Evolutionary conservation across 1,284 basidiomycete species (phyloP).

Genomic region (Tremellales sp.): DNA sequence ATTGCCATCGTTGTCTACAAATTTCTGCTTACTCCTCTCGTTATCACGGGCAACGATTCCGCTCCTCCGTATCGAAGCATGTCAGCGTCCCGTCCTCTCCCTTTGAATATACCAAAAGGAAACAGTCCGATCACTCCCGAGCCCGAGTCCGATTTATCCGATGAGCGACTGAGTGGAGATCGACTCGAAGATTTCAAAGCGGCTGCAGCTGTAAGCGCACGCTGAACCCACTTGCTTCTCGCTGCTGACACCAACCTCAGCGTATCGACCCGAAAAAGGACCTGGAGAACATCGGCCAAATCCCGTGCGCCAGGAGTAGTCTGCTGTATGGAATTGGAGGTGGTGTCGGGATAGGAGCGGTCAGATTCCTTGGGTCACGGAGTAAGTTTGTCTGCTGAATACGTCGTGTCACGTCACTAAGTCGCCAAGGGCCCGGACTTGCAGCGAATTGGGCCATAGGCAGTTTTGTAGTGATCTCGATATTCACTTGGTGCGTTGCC

Average conservation of each 20-base stretch:
- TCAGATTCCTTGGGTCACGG: slow-evolving; percentile 39
- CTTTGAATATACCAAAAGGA: slow-evolving; percentile 30
- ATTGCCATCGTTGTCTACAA: too few species aligned
- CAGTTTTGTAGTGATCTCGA: slow-evolving; percentile 36
- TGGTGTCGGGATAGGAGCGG: slow-evolving; percentile 38
- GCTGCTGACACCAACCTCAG: slow-evolving; percentile 7
- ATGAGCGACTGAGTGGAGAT: slow-evolving; percentile 23
- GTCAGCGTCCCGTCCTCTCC: background rate
- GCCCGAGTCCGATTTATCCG: slow-evolving; percentile 4
- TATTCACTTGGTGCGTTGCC: slow-evolving; percentile 34
- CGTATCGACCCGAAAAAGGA: slow-evolving; percentile 10
- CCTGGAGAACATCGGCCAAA: slow-evolving; percentile 31
- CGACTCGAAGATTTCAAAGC: slow-evolving; percentile 19
- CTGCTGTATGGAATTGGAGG: slow-evolving; percentile 46
- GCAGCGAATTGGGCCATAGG: slow-evolving; percentile 44
- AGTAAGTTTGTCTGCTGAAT: slow-evolving; percentile 25
- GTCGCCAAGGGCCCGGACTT: slow-evolving; percentile 11
- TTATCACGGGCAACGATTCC: too few species aligned
- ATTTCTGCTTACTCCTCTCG: too few species aligned
- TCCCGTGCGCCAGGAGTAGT: slow-evolving; percentile 44
- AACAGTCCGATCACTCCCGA: slow-evolving; percentile 27
- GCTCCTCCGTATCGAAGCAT: background rate
- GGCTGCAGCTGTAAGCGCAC: slow-evolving; percentile 25
- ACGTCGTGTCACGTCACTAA: background rate
- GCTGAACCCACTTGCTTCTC: background rate